Base-by-base conservation (phyloP, 495 filamentous ascomycete species). In the Lepraria neglecta region DNA sequence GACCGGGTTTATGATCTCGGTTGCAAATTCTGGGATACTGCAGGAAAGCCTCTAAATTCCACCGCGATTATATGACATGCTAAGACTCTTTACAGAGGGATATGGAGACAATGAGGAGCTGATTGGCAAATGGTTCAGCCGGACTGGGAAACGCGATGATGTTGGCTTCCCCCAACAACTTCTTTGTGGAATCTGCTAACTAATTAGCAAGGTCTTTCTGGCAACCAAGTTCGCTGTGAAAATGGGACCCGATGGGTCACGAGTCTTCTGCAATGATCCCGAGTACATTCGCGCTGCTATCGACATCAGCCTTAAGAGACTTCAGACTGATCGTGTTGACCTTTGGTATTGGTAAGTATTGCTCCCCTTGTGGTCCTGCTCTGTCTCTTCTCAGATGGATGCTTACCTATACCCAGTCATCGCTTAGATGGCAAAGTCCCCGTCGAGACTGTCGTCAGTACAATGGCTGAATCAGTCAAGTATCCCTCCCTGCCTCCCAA, bases 1-100 rank as follows among this genome's bases (percentile, higher is more conserved):
- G 76, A 79, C 55, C 64, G 69, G 11, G 78, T 73, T 1, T 75
- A 77, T 45, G 74, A 79, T 54, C 67, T 78, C 6, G 85, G 84
- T 0, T 72, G 75, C 33, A 77, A 65, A 1, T 80, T 81, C 59
- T 87, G 84, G 84, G 84, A 87, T 65, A 78, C 75, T 11, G 77
- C 83, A 24, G 76, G 84, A 48, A 66, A 74, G 43, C 35, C 35
- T 38, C 9, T 38, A 12, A 38, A 10, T 38, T 2, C 12, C 35
- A 12, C 7, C 12, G 12, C 2, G 9, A 12, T 38, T 38, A 6
- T 38, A 7, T 74, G 73, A 0, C 3, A 28, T 30, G 50, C 50
- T 53, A 17, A 35, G 42, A 68, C 66, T 17, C 33, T 0, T 12
- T 14, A 3, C 24, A 57, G 21, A 58, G 56, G 42, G 70, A 68